Evolutionary conservation across 2,329 filamentous ascomycete species (phyloP), one percentile per base, ranked within the genome.

Genomic region (Helotiales sp.): DNA sequence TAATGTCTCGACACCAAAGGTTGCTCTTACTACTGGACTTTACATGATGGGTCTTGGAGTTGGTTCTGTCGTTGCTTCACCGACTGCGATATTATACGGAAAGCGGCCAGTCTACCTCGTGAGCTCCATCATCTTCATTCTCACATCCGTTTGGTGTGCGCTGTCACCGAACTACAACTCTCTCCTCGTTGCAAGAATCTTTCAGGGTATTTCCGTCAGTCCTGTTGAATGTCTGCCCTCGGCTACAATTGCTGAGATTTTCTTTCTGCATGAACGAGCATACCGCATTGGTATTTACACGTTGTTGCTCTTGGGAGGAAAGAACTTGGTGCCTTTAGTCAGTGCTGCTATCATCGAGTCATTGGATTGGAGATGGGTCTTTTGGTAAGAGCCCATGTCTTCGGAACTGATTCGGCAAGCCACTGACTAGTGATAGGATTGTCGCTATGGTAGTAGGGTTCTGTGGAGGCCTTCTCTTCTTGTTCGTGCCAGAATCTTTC

Each of bases 241-340:
- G 4, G 93, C 93, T 15, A 96, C 92, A 0, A 93, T 98, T 67
- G 92, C 93, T 3, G 93, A 98, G 73, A 97, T 98, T 59, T 98
- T 93, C 77, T 97, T 96, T 70, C 79, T 98, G 19, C 93, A 98
- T 68, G 93, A 98, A 75, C 83, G 93, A 60, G 93, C 93, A 0
- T 98, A 93, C 71, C 88, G 93, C 4, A 85, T 98, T 44, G 95
- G 95, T 9, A 92, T 98, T 24, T 98, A 98, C 70, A 97, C 93
- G 0, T 75, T 98, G 19, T 78, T 98, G 5, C 80, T 98, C 12
- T 81, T 98, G 0, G 90, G 93, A 13, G 92, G 93, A 50, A 97
- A 97, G 79, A 98, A 97, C 66, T 71, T 98, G 62, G 81, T 96
- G 4, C 93, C 93, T 0, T 76, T 97, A 24, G 87, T 96, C 24